Evolutionary conservation across 1,284 basidiomycete genomes (phyloP), one percentile per base, ranked within the genome.

Genomic region (Pseudozyma sp.): DNA sequence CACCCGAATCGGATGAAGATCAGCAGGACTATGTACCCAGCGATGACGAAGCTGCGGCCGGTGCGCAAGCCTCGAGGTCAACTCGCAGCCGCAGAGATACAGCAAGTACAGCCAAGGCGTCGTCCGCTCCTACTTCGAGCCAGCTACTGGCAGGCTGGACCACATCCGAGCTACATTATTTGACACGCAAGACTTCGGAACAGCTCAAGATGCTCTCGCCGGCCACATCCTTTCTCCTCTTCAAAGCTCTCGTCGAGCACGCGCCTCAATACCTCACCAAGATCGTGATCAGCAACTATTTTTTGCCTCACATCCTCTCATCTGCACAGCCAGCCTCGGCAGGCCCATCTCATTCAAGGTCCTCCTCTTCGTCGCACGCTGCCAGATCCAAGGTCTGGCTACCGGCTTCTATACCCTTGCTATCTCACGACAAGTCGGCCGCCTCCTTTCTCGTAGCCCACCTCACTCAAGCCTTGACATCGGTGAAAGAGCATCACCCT

Each of bases 151-250:
- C 60, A 18, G 64, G 65, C 3, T 72, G 70, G 66, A 63, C 65
- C 14, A 69, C 66, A 1, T 61, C 57, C 7, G 71, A 74, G 36
- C 66, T 74, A 1, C 66, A 69, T 40, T 65, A 74, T 45, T 56
- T 74, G 39, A 66, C 66, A 1, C 61, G 56, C 42, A 61, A 59
- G 36, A 70, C 66, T 3, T 59, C 62, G 9, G 60, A 69, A 16
- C 71, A 65, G 47, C 71, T 74, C 58, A 65, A 63, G 40, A 14
- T 66, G 19, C 55, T 74, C 4, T 68, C 71, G 0, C 58, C 66
- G 2, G 54, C 57, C 25, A 52, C 71, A 8, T 69, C 66, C 0
- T 66, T 69, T 34, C 54, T 69, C 6, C 66, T 74, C 47, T 66
- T 62, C 42, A 45, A 40, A 13, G 52, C 66, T 3, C 51, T 74